Base-by-base conservation (phyloP, 2,329 filamentous ascomycete species). In the Phyllosticta capitalensis region DNA sequence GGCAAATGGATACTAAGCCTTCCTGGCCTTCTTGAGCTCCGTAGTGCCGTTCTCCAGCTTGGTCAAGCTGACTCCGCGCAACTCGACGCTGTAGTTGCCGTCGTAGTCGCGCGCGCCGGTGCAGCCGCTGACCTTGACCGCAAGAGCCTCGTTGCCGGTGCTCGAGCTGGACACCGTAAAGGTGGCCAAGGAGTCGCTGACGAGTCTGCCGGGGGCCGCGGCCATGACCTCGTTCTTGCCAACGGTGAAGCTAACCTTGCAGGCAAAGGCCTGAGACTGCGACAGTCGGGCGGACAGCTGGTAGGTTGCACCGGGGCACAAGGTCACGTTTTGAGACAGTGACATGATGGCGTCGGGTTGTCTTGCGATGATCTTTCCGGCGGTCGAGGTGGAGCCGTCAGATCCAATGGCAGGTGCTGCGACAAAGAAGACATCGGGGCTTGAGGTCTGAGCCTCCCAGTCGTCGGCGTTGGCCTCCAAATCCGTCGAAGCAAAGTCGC, bases 291-390 rank as follows among this genome's bases (percentile, higher is more conserved):
- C 50, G 7, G 20, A 22, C 50, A 52, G 14, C 50, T 49, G 21
- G 62, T 71, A 69, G 28, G 65, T 58, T 24, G 58, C 62, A 12
- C 65, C 65, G 2, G 69, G 68, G 56, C 68, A 71, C 3, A 71
- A 64, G 0, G 68, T 71, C 19, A 71, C 12, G 7, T 68, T 65
- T n/a, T 45, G 38, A n/a, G 38, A 45, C 17, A 45, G 38, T 4
- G 38, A n/a, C 38, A 45, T 45, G 38, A 45, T 45, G 38, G 38
- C 38, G 38, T 45, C 38, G 5, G 38, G 38, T n/a, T 45, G 38
- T 51, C 70, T 66, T 0, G 61, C 65, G 48, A 70, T 59, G 14
- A 52, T 52, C 20, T 26, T 52, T n/a, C 50, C 50, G 3, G 22
- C 28, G 7, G 61, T 54, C 22, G 61, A 59, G 28, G 54, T 54